phyloP scores from a whole-genome alignment of 2,329 filamentous ascomycete genomes.

The Sporothrix pallida region DNA sequence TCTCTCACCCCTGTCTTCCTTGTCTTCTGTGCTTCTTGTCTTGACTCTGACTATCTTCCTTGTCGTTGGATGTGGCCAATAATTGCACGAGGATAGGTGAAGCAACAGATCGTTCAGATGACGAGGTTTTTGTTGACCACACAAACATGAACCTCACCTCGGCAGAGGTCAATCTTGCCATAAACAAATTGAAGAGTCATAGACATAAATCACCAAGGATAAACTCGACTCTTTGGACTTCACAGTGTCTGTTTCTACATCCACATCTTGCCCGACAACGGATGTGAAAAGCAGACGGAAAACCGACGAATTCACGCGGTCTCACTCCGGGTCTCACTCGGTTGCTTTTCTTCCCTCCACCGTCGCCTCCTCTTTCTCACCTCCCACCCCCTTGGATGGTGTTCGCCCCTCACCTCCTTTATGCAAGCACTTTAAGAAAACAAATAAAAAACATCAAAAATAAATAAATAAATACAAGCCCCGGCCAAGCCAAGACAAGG shows the following conservation, averaged over 20 bases:
- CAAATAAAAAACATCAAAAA: background rate
- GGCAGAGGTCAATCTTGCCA: too few species aligned
- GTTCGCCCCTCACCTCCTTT: background rate
- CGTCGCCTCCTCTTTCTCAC: background rate
- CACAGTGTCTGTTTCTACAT: background rate
- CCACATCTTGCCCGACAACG: background rate
- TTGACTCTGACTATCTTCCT: background rate
- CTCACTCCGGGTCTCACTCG: background rate
- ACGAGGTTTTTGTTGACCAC: background rate
- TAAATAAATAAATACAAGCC: too few species aligned
- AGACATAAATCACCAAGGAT: too few species aligned
- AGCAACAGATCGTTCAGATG: background rate
- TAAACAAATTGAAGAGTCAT: background rate
- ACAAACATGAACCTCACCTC: background rate
- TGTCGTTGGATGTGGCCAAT: constrained; percentile 16
- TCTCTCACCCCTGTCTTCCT: background rate
- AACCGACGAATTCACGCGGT: background rate
- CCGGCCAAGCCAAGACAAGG: background rate
- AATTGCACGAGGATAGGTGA: constrained; percentile 14
- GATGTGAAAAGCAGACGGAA: background rate
- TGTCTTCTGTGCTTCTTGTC: background rate
- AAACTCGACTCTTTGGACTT: background rate
- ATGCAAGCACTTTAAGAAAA: constrained; percentile 8
- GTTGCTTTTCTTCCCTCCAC: background rate
- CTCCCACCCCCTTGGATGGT: too few species aligned